Percentiles rank a stretch among this genome's conserved stretches.
Evolutionary conservation across 208 protist species (phyloP).

Genomic region (Acanthamoeba triangularis): DNA sequence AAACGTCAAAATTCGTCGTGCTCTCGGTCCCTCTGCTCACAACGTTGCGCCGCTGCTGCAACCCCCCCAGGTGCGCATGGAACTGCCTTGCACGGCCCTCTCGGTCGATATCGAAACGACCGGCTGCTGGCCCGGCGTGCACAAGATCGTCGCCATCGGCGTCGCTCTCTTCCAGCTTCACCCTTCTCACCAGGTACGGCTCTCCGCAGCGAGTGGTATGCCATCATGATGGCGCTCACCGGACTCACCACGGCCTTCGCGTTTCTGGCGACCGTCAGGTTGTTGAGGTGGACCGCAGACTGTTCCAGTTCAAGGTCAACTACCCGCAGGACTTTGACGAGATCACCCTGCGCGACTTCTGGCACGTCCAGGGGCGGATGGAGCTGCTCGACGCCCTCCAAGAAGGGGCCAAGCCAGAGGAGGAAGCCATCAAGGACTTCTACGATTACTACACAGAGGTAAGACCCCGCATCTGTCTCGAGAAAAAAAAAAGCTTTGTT

Average conservation of each 20-base stretch:
- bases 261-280: neutral
- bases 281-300: neutral
- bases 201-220: no score
- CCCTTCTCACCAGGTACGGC: conserved; percentile 8
- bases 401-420: neutral
- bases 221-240: neutral
- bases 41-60: no score
- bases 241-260: no score
- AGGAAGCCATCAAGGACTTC: conserved; percentile 45
- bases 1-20: no score
- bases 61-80: conserved; percentile 5
- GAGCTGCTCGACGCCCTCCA: neutral
- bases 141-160: conserved; percentile 36
- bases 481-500: no score
- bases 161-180: neutral
- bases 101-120: neutral
- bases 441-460: conserved; percentile 40
- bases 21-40: no score
- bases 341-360: conserved; percentile 6
- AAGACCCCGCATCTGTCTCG: no score
- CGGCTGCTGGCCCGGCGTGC: conserved; percentile 7
- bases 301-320: conserved; percentile 47
- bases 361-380: neutral
- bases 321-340: conserved; percentile 50
- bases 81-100: neutral